phyloP scores from a whole-genome alignment of 192 early-diverging fungal genomes.

The Spizellomyces punctatus region DNA sequence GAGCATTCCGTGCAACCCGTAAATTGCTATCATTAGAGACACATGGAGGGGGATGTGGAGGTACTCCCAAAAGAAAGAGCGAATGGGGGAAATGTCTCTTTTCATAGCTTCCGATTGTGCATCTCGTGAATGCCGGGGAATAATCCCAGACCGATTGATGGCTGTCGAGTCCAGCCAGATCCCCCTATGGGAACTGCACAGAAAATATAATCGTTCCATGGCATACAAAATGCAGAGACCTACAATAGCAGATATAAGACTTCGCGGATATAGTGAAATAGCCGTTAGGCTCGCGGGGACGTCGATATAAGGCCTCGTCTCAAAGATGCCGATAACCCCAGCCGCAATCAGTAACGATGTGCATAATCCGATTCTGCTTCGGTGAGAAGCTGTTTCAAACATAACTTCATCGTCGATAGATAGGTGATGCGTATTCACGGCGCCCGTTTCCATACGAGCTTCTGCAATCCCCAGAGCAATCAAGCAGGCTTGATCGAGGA shows the following conservation, averaged over 20 bases:
- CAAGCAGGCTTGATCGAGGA: conserved; percentile 15
- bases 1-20: conserved; percentile 1
- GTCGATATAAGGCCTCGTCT: conserved; percentile 1
- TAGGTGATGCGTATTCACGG: background rate
- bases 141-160: background rate
- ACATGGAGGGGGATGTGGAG: conserved; percentile 19
- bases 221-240: conserved; percentile 15
- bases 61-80: conserved; percentile 12
- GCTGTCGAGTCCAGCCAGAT: background rate
- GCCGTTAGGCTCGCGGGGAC: background rate
- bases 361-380: background rate
- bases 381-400: background rate
- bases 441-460: background rate
- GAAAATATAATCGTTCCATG: conserved; percentile 13
- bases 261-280: conserved; percentile 18
- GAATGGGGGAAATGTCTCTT: background rate
- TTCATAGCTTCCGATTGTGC: background rate
- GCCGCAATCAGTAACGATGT: conserved; percentile 11
- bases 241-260: conserved; percentile 2
- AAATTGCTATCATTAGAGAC: background rate
- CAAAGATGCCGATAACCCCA: conserved; percentile 13
- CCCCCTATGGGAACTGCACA: background rate
- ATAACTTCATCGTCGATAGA: background rate
- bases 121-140: background rate
- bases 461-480: conserved; percentile 18